Percentiles rank a stretch among this genome's conserved stretches.
These are phyloP conservation scores for Puccinia novopanici DNA, from an alignment of 1,284 basidiomycete species.

Conservation along the genomic window DNA sequence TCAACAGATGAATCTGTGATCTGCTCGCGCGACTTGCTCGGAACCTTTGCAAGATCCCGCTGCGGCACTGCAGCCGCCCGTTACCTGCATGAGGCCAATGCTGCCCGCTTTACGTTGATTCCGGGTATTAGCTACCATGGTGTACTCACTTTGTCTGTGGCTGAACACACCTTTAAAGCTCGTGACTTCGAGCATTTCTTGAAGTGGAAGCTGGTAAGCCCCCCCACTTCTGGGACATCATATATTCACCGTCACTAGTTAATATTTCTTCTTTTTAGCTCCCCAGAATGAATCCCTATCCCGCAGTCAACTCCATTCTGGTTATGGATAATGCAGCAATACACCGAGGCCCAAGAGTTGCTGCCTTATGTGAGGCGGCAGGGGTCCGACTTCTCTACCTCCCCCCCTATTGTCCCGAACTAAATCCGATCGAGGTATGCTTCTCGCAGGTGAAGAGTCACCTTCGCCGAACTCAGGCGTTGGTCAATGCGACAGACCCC, in stretches of 20 bases:
- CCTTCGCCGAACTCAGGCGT: background rate
- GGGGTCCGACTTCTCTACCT: no score
- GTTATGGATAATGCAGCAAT: no score
- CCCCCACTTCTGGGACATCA: background rate
- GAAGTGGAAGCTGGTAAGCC: no score
- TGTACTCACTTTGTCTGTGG: background rate
- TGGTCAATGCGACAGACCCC: background rate
- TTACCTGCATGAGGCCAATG: background rate
- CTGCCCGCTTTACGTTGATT: background rate
- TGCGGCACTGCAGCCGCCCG: background rate
- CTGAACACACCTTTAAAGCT: background rate
- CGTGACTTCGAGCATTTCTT: constrained; percentile 23
- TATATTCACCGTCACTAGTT: background rate
- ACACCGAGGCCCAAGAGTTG: no score
- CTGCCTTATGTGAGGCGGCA: no score
- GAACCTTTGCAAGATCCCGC: background rate
- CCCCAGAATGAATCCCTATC: background rate
- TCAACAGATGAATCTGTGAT: background rate
- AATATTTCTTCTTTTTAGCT: background rate
- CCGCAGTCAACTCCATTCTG: background rate
- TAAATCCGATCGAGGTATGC: no score
- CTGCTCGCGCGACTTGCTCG: background rate
- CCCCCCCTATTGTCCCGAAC: no score
- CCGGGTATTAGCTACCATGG: background rate
- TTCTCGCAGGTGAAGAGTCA: no score